Conservation (phyloP, 306 rosid species). For the Lathyrus oleraceus region DNA sequence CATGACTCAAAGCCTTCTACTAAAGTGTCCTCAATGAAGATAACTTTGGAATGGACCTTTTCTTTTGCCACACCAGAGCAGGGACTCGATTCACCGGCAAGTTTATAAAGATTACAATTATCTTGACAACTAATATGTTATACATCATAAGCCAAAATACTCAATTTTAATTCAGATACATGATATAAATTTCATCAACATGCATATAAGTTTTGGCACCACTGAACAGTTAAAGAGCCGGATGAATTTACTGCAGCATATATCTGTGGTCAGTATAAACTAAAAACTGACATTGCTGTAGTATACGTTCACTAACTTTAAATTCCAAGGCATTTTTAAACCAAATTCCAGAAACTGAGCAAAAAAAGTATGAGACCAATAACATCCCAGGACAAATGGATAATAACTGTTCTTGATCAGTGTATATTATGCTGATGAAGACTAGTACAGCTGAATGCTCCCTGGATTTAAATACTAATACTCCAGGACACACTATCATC, state of each 20-base stretch:
- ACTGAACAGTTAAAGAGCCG: not conserved
- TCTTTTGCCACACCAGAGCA: not conserved
- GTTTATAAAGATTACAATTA: not conserved
- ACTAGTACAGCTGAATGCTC: slow-evolving; percentile 1
- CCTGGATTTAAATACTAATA: slow-evolving; percentile 7
- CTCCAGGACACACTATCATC: slow-evolving; percentile 27
- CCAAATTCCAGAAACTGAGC: slow-evolving; percentile 17
- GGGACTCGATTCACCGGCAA: not conserved
- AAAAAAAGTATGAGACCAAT: slow-evolving; percentile 14
- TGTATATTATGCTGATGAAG: slow-evolving; percentile 18
- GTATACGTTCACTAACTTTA: slow-evolving; percentile 17
- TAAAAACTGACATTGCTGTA: slow-evolving; percentile 24
- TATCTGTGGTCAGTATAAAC: slow-evolving; percentile 17
- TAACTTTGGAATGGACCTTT: not conserved
- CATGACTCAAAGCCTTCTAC: not conserved
- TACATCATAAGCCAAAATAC: not conserved
- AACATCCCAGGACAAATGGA: not conserved
- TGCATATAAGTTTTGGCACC: not conserved
- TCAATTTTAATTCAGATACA: not conserved
- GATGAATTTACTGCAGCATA: slow-evolving; percentile 17
- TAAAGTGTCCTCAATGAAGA: not conserved
- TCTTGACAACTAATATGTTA: not conserved
- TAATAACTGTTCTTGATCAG: slow-evolving; percentile 2
- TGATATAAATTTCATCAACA: slow-evolving; percentile 5
- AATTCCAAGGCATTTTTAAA: slow-evolving; percentile 27